These are phyloP conservation scores for Kalaharituber pfeilii DNA, from an alignment of 2,329 filamentous ascomycete species.

Conservation along the genomic window DNA sequence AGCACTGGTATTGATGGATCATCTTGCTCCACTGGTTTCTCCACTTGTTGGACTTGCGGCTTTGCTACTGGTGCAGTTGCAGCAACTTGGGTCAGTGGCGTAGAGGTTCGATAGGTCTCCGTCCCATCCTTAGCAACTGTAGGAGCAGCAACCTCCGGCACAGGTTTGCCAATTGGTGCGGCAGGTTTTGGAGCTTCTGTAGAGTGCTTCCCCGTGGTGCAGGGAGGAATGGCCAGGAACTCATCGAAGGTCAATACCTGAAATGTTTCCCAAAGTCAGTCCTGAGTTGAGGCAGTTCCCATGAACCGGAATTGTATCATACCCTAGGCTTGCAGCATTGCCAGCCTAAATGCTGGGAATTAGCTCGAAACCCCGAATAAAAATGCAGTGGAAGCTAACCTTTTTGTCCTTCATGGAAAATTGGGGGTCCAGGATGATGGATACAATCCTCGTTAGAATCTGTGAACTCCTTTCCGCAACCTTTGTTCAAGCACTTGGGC, in stretches of 20 bases:
- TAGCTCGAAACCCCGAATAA: constrained; percentile 2
- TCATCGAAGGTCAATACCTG: constrained; percentile 95
- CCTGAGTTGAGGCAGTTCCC: not conserved
- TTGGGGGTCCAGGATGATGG: constrained; percentile 83
- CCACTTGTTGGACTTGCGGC: constrained; percentile 45
- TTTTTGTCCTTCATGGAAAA: constrained; percentile 98
- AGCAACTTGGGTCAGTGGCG: constrained; percentile 19
- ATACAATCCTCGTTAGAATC: constrained; percentile 67
- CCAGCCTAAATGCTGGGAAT: constrained; percentile 55
- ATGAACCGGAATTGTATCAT: not conserved
- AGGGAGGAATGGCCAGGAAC: constrained; percentile 82
- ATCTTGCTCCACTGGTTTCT: constrained; percentile 59
- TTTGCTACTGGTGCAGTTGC: constrained; percentile 23
- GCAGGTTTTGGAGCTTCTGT: constrained; percentile 45
- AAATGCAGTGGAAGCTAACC: constrained; percentile 43
- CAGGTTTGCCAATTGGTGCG: constrained; percentile 22
- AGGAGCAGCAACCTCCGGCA: constrained; percentile 18
- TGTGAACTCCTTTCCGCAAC: constrained; percentile 75
- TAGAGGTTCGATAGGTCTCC: constrained; percentile 30
- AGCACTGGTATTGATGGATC: constrained; percentile 58
- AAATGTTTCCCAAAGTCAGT: not conserved
- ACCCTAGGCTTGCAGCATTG: constrained; percentile 78
- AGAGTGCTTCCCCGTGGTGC: constrained; percentile 82
- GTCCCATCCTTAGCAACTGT: constrained; percentile 31
- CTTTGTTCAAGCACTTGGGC: constrained; percentile 88